phyloP scores from a whole-genome alignment of 164 flowering plant species.

The Vitis rotundifolia region DNA sequence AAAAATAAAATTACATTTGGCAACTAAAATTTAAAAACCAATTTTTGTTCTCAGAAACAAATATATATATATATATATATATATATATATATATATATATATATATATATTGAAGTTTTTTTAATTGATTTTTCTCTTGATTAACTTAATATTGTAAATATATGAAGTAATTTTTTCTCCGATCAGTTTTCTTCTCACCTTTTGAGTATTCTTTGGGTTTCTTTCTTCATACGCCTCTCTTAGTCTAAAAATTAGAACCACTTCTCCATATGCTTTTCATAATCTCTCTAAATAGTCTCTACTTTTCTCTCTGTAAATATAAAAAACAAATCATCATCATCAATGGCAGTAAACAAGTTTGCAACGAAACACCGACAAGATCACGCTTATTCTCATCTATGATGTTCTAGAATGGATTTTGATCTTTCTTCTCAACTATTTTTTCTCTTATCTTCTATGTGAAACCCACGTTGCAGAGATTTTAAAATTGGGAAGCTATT shows the following conservation, averaged over 20 bases:
- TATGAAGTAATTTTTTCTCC: neutral
- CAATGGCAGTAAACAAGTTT: slow-evolving; percentile 65
- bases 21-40: no score
- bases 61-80: no score
- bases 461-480: slow-evolving; percentile 74
- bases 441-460: slow-evolving; percentile 80
- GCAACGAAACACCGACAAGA: slow-evolving; percentile 60
- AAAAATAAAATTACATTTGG: no score
- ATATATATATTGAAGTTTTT: no score
- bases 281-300: neutral
- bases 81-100: no score
- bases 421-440: slow-evolving; percentile 77
- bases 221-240: slow-evolving; percentile 10
- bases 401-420: slow-evolving; percentile 85
- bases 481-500: slow-evolving; percentile 66
- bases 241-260: slow-evolving; percentile 24
- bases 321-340: slow-evolving; percentile 10
- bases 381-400: slow-evolving; percentile 61
- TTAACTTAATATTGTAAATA: no score
- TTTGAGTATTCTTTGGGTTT: slow-evolving; percentile 30
- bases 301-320: slow-evolving; percentile 20
- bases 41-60: no score
- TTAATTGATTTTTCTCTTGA: no score
- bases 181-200: neutral
- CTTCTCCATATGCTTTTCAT: slow-evolving; percentile 10